These are phyloP conservation scores for Trametes versicolor DNA, from an alignment of 1,284 basidiomycete genomes.

Conservation along the genomic window DNA sequence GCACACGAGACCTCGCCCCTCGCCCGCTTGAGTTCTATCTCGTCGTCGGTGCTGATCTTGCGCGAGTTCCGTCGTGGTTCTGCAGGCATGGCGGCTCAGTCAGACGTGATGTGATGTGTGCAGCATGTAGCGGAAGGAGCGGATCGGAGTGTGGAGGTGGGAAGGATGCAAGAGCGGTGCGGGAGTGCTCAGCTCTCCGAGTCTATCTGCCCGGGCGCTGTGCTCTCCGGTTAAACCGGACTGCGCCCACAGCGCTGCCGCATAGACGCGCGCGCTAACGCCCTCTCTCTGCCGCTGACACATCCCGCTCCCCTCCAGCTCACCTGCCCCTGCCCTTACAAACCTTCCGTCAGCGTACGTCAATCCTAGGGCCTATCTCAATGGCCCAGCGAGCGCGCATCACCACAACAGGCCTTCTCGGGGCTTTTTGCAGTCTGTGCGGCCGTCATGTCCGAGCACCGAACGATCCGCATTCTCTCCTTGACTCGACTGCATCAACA, in stretches of 20 bases:
- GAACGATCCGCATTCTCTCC: too few species aligned
- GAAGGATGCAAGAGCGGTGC: neutral
- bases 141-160: neutral
- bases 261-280: neutral
- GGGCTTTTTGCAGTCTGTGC: too few species aligned
- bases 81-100: conserved; percentile 38
- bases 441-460: too few species aligned
- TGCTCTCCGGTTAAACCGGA: neutral
- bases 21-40: conserved; percentile 68
- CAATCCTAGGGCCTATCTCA: neutral
- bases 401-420: too few species aligned
- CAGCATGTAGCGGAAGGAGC: conserved; percentile 2
- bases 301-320: neutral
- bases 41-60: conserved; percentile 45
- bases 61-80: conserved; percentile 41
- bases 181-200: neutral
- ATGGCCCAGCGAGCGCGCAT: too few species aligned
- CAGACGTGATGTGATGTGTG: neutral
- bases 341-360: conserved; percentile 1
- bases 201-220: neutral
- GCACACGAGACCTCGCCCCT: conserved; percentile 77
- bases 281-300: neutral
- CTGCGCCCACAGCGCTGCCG: neutral
- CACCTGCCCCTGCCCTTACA: neutral
- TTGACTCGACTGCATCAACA: too few species aligned